These are phyloP conservation scores for Nannizzia gypsea DNA, from an alignment of 2,329 filamentous ascomycete species.

Conservation along the genomic window DNA sequence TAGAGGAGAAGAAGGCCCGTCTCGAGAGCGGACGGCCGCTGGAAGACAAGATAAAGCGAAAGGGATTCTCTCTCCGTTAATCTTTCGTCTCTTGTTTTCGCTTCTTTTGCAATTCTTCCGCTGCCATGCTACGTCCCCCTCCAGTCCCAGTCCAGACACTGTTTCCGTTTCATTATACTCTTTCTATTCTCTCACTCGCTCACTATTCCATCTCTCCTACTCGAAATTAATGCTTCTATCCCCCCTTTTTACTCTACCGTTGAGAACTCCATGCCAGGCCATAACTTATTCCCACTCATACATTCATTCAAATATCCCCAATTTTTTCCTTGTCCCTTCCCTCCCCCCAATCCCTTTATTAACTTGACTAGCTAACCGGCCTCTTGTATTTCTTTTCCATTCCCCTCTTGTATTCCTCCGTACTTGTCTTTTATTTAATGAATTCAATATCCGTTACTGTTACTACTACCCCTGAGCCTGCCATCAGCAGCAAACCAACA, in stretches of 20 bases:
- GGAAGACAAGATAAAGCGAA: slow-evolving; percentile 97
- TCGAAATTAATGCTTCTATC: slow-evolving; percentile 13
- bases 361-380: no score
- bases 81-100: neutral
- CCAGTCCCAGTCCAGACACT: neutral
- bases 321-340: no score
- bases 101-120: slow-evolving; percentile 9
- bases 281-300: neutral
- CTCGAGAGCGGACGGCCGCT: slow-evolving; percentile 90
- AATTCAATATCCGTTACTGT: slow-evolving; percentile 3
- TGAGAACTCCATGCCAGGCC: slow-evolving; percentile 8
- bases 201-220: slow-evolving; percentile 1
- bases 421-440: slow-evolving; percentile 23
- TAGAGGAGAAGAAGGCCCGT: slow-evolving; percentile 96
- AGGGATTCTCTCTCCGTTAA: slow-evolving; percentile 98
- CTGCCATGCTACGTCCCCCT: slow-evolving; percentile 17
- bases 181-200: slow-evolving; percentile 8
- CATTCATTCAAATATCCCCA: slow-evolving; percentile 8
- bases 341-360: no score
- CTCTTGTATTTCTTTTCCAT: slow-evolving; percentile 20
- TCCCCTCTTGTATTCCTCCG: slow-evolving; percentile 32
- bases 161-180: slow-evolving; percentile 18
- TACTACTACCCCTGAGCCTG: neutral
- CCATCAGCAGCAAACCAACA: neutral
- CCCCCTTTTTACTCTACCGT: slow-evolving; percentile 8